Evolutionary conservation across 2,329 filamentous ascomycete species (phyloP).

Genomic region (Amylocarpus encephaloides): DNA sequence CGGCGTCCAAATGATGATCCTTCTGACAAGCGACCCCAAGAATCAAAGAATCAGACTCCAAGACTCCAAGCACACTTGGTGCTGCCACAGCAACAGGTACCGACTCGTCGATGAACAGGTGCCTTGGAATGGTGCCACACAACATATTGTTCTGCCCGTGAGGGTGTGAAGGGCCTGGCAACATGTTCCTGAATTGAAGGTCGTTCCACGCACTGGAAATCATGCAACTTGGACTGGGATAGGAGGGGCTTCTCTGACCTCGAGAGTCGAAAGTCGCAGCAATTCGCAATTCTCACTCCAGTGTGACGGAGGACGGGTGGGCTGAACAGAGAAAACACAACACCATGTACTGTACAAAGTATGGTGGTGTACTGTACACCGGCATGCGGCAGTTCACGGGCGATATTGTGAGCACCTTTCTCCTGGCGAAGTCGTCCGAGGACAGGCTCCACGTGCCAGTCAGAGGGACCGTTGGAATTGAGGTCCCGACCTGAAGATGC

Average conservation of each 20-base stretch:
- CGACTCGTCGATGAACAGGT: not conserved
- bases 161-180: slow-evolving; percentile 2
- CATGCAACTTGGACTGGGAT: not conserved
- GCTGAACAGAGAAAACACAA: not conserved
- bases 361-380: not conserved
- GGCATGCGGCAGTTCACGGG: slow-evolving; percentile 2
- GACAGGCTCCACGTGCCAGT: not conserved
- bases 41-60: no score
- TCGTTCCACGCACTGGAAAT: no score
- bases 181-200: not conserved
- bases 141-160: not conserved
- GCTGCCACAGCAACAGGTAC: not conserved
- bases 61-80: not conserved
- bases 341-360: not conserved
- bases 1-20: no score
- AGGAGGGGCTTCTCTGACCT: not conserved
- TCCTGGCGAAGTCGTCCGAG: not conserved
- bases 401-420: not conserved
- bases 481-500: not conserved
- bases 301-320: not conserved
- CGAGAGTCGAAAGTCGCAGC: not conserved
- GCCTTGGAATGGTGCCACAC: not conserved
- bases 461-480: slow-evolving; percentile 1
- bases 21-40: not conserved
- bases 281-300: not conserved